phyloP scores from a whole-genome alignment of 352 stramenopile genomes.

The Phytophthora multivora region DNA sequence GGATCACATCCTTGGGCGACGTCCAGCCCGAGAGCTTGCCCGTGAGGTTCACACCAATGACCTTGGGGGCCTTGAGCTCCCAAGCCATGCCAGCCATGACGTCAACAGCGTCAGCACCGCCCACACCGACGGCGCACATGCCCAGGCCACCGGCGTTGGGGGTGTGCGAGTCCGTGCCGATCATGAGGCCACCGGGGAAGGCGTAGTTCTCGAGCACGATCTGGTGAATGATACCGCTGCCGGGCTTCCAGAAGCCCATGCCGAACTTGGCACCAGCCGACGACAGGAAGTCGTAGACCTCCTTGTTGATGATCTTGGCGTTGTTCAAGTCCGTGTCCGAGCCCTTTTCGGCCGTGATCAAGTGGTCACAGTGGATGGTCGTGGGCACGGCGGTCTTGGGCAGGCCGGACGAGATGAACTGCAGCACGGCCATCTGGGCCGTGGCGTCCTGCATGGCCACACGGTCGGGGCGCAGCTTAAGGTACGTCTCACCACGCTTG shows the following conservation, averaged over 20 bases:
- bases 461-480: slow-evolving; percentile 92
- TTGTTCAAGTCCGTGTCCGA: slow-evolving; percentile 86
- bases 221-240: slow-evolving; percentile 94
- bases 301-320: slow-evolving; percentile 91
- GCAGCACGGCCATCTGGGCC: slow-evolving; percentile 94
- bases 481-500: slow-evolving; percentile 91
- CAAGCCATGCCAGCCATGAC: slow-evolving; percentile 95
- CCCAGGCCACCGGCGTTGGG: slow-evolving; percentile 93
- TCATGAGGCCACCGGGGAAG: slow-evolving; percentile 95
- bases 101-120: slow-evolving; percentile 92
- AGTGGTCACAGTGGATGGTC: slow-evolving; percentile 95
- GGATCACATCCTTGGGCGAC: slow-evolving; percentile 94
- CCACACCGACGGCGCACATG: slow-evolving; percentile 94
- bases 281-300: slow-evolving; percentile 94
- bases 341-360: slow-evolving; percentile 94
- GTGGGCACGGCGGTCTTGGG: slow-evolving; percentile 93
- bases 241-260: slow-evolving; percentile 95
- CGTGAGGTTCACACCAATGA: slow-evolving; percentile 94
- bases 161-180: slow-evolving; percentile 95
- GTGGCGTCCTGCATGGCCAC: slow-evolving; percentile 95
- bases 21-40: slow-evolving; percentile 94
- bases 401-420: slow-evolving; percentile 95
- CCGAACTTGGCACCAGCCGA: slow-evolving; percentile 93
- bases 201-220: slow-evolving; percentile 96
- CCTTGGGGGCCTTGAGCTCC: slow-evolving; percentile 95